phyloP scores from a whole-genome alignment of 2,329 filamentous ascomycete species.

The Emericellopsis atlantica region DNA sequence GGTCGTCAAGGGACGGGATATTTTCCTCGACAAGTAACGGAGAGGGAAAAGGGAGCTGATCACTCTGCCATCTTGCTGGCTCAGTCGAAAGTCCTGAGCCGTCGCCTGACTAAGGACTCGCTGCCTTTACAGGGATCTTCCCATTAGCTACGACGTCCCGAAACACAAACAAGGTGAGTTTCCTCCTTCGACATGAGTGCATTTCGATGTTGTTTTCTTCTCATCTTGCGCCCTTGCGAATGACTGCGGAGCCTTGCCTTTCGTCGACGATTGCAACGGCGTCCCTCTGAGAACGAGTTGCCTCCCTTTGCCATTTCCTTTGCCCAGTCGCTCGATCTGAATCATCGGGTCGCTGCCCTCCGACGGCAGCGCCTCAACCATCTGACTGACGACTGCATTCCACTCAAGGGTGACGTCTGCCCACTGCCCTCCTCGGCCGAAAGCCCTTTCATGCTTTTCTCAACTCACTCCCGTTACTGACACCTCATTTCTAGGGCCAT shows the following conservation, averaged over 20 bases:
- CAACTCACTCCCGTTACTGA: conserved; percentile 1
- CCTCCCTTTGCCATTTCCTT: neutral
- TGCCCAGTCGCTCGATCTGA: neutral
- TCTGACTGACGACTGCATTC: neutral
- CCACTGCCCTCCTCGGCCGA: neutral
- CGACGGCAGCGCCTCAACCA: neutral
- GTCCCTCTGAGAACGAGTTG: neutral
- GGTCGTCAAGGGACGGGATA: no score
- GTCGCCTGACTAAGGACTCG: no score
- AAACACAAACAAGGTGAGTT: neutral
- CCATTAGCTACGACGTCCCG: no score
- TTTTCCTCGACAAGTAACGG: no score
- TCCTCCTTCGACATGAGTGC: neutral
- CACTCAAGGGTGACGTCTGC: conserved; percentile 3
- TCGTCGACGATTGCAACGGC: neutral
- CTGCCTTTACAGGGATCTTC: no score
- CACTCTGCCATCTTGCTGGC: no score
- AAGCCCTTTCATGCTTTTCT: neutral
- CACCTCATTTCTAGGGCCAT: conserved; percentile 28
- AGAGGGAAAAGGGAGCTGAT: no score
- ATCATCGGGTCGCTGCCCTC: neutral
- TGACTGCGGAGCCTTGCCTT: neutral
- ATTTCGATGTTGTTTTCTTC: neutral
- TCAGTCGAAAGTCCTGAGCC: no score
- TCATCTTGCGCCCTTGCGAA: neutral